A percentile compares a stretch with the other conserved stretches of the same genome.
Evolutionary conservation across 306 rosid species (phyloP).

Genomic region (Prinsepia uniflora): DNA sequence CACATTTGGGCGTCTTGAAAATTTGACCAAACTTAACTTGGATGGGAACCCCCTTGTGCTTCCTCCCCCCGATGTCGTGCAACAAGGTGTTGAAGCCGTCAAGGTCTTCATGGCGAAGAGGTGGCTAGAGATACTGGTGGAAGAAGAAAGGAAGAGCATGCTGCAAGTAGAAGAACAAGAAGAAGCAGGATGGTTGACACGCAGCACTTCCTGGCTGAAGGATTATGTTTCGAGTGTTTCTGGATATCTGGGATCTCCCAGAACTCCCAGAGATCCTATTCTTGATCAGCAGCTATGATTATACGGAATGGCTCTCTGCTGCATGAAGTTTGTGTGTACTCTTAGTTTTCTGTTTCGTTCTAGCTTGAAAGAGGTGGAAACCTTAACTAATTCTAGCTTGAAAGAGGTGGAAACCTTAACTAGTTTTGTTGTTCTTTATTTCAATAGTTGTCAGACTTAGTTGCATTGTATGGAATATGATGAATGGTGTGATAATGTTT

Average conservation of each 20-base stretch:
- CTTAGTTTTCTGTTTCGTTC: conserved; percentile 1
- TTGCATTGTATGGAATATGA: no score
- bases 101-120: conserved; percentile 75
- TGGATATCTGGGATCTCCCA: conserved; percentile 59
- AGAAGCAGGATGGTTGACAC: conserved; percentile 66
- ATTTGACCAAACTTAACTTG: conserved; percentile 71
- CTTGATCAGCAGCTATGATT: conserved; percentile 82
- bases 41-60: conserved; percentile 78
- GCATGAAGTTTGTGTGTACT: not conserved
- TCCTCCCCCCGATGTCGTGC: conserved; percentile 72
- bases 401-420: conserved; percentile 5
- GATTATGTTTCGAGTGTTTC: conserved; percentile 42
- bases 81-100: conserved; percentile 66
- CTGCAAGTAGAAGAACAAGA: conserved; percentile 46
- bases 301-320: conserved; percentile 4
- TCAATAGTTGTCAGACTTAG: conserved; percentile 2
- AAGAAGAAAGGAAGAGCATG: conserved; percentile 67
- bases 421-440: conserved; percentile 11
- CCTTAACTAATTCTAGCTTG: conserved; percentile 7
- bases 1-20: conserved; percentile 84
- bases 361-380: conserved; percentile 11
- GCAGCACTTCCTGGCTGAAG: conserved; percentile 89
- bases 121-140: conserved; percentile 66
- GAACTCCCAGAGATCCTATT: conserved; percentile 49
- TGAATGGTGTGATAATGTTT: no score